phyloP scores from a whole-genome alignment of 805 yeast species.

The Candida jianshihensis region DNA sequence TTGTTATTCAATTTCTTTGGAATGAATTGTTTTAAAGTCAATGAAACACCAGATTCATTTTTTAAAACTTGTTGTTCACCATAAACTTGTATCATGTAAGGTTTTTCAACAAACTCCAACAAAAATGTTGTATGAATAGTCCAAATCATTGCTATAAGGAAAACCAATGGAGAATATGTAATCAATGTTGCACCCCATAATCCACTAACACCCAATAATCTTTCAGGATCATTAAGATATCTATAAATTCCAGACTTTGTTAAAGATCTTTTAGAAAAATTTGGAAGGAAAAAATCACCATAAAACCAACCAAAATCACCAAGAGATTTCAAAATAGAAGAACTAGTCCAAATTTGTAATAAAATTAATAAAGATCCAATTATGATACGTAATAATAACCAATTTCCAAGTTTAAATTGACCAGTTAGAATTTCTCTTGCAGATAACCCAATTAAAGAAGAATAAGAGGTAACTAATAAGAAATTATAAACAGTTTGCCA shows the following conservation, averaged over 20 bases:
- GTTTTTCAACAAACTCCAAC: constrained; percentile 66
- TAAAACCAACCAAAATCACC: constrained; percentile 89
- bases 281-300: constrained; percentile 74
- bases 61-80: constrained; percentile 56
- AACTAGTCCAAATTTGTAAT: constrained; percentile 63
- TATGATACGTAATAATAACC: constrained; percentile 47
- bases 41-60: constrained; percentile 39
- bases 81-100: constrained; percentile 70
- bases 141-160: constrained; percentile 56
- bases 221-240: constrained; percentile 78
- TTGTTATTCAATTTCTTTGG: constrained; percentile 32
- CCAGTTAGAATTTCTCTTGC: constrained; percentile 25
- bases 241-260: constrained; percentile 78
- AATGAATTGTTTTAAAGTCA: constrained; percentile 29
- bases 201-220: constrained; percentile 70
- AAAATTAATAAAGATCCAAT: constrained; percentile 48
- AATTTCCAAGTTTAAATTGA: constrained; percentile 27
- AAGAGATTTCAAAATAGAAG: constrained; percentile 60
- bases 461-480: constrained; percentile 47
- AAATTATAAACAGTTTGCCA: constrained; percentile 64
- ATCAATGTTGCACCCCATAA: constrained; percentile 66
- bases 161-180: constrained; percentile 43
- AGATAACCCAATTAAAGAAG: constrained; percentile 38
- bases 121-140: constrained; percentile 58
- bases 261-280: constrained; percentile 40